Evolutionary conservation across 345 rosid species (phyloP).

Genomic region (Gossypium sturtianum): DNA sequence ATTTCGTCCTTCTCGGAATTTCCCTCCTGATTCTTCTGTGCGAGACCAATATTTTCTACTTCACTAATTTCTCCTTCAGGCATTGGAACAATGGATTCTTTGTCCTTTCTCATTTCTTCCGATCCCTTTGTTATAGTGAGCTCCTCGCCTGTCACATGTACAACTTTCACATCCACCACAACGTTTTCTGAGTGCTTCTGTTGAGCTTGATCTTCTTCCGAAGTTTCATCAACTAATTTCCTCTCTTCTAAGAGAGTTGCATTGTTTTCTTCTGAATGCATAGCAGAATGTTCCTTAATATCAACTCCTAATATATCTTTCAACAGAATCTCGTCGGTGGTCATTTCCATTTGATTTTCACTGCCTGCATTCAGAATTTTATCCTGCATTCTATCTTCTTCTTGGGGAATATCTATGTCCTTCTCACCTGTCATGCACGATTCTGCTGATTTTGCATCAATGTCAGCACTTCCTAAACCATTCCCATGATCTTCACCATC

Average conservation of each 20-base stretch:
- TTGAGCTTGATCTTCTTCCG: not conserved
- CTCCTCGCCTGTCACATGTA: not conserved
- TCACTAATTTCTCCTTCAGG: not conserved
- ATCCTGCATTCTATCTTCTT: not conserved
- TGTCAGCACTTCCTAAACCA: not conserved
- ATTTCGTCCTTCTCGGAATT: no score
- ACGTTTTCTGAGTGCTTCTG: slow-evolving; percentile 4
- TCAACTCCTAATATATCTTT: slow-evolving; percentile 11
- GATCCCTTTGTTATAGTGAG: not conserved
- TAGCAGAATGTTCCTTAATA: not conserved
- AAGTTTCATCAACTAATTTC: slow-evolving; percentile 5
- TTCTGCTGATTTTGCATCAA: slow-evolving; percentile 10
- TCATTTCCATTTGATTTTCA: not conserved
- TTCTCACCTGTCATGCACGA: slow-evolving; percentile 12
- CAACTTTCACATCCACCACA: no score
- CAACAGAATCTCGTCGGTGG: not conserved
- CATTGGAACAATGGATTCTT: not conserved
- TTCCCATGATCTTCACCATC: slow-evolving; percentile 8
- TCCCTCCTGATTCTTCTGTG: no score
- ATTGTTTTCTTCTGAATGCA: slow-evolving; percentile 17
- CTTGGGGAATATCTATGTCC: not conserved
- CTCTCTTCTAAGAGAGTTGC: slow-evolving; percentile 12
- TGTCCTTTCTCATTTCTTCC: not conserved
- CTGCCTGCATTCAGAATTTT: slow-evolving; percentile 9
- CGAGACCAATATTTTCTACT: no score